phyloP scores from a whole-genome alignment of 2,329 filamentous ascomycete species.

The Ceratocystis smalleyi region DNA sequence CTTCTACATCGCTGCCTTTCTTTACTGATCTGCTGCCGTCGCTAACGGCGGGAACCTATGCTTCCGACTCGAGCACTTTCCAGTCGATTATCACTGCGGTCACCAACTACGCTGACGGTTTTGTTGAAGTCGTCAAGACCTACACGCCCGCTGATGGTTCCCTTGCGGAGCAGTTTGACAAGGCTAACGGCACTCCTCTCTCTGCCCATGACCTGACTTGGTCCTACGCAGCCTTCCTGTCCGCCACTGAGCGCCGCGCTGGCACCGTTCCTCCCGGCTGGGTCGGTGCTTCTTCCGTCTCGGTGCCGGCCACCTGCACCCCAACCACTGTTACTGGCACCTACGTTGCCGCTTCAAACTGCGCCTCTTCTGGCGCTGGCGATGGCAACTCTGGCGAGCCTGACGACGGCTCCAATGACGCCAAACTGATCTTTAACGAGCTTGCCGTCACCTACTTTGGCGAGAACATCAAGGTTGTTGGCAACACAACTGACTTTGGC shows the following conservation, averaged over 20 bases:
- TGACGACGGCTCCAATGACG: slow-evolving; percentile 11
- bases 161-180: slow-evolving; percentile 51
- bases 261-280: slow-evolving; percentile 42
- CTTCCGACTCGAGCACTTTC: slow-evolving; percentile 33
- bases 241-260: slow-evolving; percentile 41
- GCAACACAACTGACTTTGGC: slow-evolving; percentile 43
- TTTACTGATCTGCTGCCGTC: slow-evolving; percentile 50
- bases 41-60: slow-evolving; percentile 47
- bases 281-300: slow-evolving; percentile 32
- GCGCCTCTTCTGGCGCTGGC: slow-evolving; percentile 20
- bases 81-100: slow-evolving; percentile 41
- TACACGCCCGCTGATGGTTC: slow-evolving; percentile 50
- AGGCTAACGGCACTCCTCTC: slow-evolving; percentile 35
- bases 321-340: slow-evolving; percentile 33
- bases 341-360: slow-evolving; percentile 29
- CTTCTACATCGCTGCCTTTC: slow-evolving; percentile 49
- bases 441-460: slow-evolving; percentile 42
- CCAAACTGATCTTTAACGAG: slow-evolving; percentile 44
- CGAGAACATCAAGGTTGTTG: slow-evolving; percentile 50
- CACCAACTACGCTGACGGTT: slow-evolving; percentile 43
- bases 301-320: slow-evolving; percentile 35
- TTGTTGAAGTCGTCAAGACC: slow-evolving; percentile 43
- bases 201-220: slow-evolving; percentile 56
- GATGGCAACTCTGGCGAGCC: slow-evolving; percentile 17
- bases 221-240: slow-evolving; percentile 58